Evolutionary conservation across 768 basidiomycete species (phyloP).

Genomic region (Agaricus subrufescens): DNA sequence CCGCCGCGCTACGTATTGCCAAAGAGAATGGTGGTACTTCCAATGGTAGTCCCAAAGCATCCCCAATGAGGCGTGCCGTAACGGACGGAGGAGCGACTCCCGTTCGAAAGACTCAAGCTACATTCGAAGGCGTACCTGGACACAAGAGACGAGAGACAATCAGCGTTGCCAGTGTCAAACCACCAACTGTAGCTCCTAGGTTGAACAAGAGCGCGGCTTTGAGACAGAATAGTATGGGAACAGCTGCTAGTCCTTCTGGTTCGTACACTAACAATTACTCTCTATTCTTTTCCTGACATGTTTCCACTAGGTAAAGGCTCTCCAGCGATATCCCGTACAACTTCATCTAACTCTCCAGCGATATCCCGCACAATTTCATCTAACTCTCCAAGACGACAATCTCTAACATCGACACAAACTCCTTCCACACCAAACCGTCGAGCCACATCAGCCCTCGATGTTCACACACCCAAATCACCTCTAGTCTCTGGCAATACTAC

Average conservation of each 20-base stretch:
- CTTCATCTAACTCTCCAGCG: conserved; percentile 31
- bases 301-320: conserved; percentile 40
- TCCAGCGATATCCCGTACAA: conserved; percentile 37
- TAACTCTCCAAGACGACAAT: conserved; percentile 18
- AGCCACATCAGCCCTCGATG: not conserved
- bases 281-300: not conserved
- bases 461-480: conserved; percentile 8
- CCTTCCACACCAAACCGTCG: conserved; percentile 13
- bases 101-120: conserved; percentile 30
- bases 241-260: conserved; percentile 62
- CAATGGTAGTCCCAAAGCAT: conserved; percentile 13
- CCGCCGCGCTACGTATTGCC: conserved; percentile 66
- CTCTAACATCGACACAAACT: conserved; percentile 11
- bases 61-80: conserved; percentile 33
- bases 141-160: conserved; percentile 79
- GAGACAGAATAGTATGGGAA: conserved; percentile 34
- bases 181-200: conserved; percentile 66
- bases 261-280: conserved; percentile 21
- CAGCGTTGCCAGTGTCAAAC: conserved; percentile 58
- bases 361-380: conserved; percentile 42
- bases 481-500: not conserved
- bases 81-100: conserved; percentile 18
- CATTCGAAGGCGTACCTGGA: conserved; percentile 79
- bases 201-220: conserved; percentile 78
- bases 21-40: conserved; percentile 29